phyloP scores from a whole-genome alignment of 768 basidiomycete genomes.

The Russula earlei region DNA sequence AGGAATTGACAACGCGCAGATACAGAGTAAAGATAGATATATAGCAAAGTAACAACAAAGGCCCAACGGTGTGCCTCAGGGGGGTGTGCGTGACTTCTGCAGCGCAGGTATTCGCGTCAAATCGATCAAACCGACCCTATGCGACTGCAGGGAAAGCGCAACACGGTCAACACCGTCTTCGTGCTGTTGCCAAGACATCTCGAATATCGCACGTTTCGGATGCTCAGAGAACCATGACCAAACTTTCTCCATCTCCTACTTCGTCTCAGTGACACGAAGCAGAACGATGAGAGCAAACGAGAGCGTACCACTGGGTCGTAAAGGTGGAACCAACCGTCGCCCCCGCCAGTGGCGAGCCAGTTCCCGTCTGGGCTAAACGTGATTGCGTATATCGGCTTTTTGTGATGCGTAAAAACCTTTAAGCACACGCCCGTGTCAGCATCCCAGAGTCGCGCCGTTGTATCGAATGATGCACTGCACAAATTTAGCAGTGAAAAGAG shows the following conservation, averaged over 20 bases:
- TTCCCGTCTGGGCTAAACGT: slow-evolving; percentile 67
- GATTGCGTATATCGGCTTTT: slow-evolving; percentile 60
- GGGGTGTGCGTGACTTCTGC: slow-evolving; percentile 1
- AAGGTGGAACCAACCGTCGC: slow-evolving; percentile 67
- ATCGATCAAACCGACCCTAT: slow-evolving; percentile 60
- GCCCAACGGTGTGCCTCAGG: no score
- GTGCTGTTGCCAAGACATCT: slow-evolving; percentile 21
- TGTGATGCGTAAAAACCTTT: slow-evolving; percentile 62
- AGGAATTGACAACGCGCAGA: neutral
- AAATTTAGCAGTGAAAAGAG: neutral
- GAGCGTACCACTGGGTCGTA: slow-evolving; percentile 55
- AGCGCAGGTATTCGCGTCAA: slow-evolving; percentile 37
- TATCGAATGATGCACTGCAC: slow-evolving; percentile 68
- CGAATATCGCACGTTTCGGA: slow-evolving; percentile 18
- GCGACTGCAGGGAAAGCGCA: slow-evolving; percentile 60
- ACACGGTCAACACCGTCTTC: slow-evolving; percentile 41
- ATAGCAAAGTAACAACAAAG: neutral
- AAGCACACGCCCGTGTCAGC: slow-evolving; percentile 67
- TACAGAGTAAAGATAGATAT: neutral
- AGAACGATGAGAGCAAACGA: neutral
- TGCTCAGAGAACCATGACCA: slow-evolving; percentile 19
- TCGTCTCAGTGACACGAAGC: neutral
- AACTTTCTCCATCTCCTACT: slow-evolving; percentile 14
- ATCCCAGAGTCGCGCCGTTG: slow-evolving; percentile 77
- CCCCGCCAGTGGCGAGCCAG: slow-evolving; percentile 67